These are phyloP conservation scores for Phyllosticta citriasiana DNA, from an alignment of 2,329 filamentous ascomycete genomes.

Conservation along the genomic window DNA sequence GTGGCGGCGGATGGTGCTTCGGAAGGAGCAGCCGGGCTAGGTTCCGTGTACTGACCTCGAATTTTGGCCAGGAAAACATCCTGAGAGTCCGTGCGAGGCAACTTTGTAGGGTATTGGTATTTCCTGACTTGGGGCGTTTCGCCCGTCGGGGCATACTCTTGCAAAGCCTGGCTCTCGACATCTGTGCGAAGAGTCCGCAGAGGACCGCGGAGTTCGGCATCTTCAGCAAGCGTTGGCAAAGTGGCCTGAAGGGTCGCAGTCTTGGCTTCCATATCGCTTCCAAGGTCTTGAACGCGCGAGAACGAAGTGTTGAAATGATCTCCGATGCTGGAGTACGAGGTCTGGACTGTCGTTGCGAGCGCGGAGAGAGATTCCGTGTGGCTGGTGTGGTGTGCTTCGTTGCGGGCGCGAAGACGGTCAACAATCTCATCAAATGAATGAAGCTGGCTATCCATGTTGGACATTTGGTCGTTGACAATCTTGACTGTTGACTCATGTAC, in stretches of 20 bases:
- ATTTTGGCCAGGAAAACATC: slow-evolving; percentile 44
- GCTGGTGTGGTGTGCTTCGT: slow-evolving; percentile 62
- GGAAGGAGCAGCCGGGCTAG: slow-evolving; percentile 16
- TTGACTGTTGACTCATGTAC: slow-evolving; percentile 85
- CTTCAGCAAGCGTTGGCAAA: slow-evolving; percentile 48
- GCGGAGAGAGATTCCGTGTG: slow-evolving; percentile 57
- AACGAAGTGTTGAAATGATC: slow-evolving; percentile 60
- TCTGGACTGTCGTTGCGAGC: slow-evolving; percentile 58
- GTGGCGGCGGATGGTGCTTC: slow-evolving; percentile 18
- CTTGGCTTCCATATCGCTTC: slow-evolving; percentile 54
- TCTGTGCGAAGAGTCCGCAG: slow-evolving; percentile 60
- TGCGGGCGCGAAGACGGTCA: slow-evolving; percentile 67
- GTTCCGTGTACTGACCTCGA: slow-evolving; percentile 20
- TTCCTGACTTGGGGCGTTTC: slow-evolving; percentile 71
- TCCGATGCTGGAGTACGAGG: slow-evolving; percentile 62
- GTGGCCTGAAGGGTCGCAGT: slow-evolving; percentile 49
- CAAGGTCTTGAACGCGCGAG: slow-evolving; percentile 58
- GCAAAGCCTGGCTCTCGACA: slow-evolving; percentile 54
- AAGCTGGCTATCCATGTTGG: slow-evolving; percentile 81
- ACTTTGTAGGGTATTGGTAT: slow-evolving; percentile 68
- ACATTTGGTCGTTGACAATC: slow-evolving; percentile 82
- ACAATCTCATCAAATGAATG: slow-evolving; percentile 85
- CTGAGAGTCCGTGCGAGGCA: slow-evolving; percentile 65
- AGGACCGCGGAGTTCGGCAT: slow-evolving; percentile 53
- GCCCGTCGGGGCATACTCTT: slow-evolving; percentile 78